Percentiles rank a stretch among this genome's conserved stretches.
Conservation (phyloP, 2,329 filamentous ascomycete species). For the Teratosphaeria epicoccoides region DNA sequence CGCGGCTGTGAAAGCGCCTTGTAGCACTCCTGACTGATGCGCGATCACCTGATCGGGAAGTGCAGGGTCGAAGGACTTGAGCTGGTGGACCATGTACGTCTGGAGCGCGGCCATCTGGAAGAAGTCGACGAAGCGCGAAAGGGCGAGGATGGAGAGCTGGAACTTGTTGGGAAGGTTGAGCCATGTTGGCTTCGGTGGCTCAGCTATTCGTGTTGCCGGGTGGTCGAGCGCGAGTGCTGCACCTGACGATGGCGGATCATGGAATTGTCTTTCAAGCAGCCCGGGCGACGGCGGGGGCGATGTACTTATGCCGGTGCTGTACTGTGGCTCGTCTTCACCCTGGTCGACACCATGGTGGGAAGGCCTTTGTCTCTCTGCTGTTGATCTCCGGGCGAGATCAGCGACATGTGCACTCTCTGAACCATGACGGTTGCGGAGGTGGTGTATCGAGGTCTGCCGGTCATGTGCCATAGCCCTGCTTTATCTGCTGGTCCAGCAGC, state of each 20-base stretch:
- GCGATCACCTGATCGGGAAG: constrained; percentile 39
- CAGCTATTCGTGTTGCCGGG: not conserved
- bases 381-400: constrained; percentile 4
- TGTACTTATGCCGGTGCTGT: not conserved
- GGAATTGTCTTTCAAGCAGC: not conserved
- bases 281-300: not conserved
- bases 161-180: constrained; percentile 31
- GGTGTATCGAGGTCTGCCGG: constrained; percentile 10
- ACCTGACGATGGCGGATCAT: not conserved
- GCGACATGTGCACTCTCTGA: constrained; percentile 7
- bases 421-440: constrained; percentile 19
- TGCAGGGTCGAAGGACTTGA: constrained; percentile 30
- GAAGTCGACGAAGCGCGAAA: constrained; percentile 35
- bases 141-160: constrained; percentile 30
- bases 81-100: constrained; percentile 35
- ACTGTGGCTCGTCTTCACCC: constrained; percentile 1
- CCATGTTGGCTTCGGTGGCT: constrained; percentile 27
- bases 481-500: not conserved
- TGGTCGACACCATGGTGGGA: not conserved
- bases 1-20: constrained; percentile 33
- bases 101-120: constrained; percentile 35
- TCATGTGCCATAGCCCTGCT: constrained; percentile 11
- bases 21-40: constrained; percentile 32
- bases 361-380: not conserved
- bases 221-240: not conserved